phyloP scores from a whole-genome alignment of 192 early-diverging fungal species.

The Lobosporangium transversale region DNA sequence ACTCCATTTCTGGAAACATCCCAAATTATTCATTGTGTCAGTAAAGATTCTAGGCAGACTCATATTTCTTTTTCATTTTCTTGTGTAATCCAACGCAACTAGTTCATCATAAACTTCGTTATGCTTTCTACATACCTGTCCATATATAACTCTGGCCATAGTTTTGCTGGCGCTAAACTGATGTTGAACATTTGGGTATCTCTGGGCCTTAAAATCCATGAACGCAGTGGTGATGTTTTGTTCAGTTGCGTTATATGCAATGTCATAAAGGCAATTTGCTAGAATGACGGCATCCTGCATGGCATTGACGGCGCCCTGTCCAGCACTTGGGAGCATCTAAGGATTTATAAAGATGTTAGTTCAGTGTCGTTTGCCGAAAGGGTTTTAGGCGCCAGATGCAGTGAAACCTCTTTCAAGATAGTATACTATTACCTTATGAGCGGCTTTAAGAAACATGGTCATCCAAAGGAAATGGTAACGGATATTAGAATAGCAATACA shows the following conservation, averaged over 20 bases:
- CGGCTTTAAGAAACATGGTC: slow-evolving; percentile 11
- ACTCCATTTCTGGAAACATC: slow-evolving; percentile 16
- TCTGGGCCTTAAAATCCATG: slow-evolving; percentile 21
- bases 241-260: neutral
- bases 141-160: slow-evolving; percentile 17
- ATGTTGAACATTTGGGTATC: slow-evolving; percentile 21
- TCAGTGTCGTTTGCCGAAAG: no score
- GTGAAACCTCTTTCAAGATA: no score
- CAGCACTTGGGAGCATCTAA: slow-evolving; percentile 34
- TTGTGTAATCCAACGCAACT: no score
- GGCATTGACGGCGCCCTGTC: slow-evolving; percentile 40
- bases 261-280: slow-evolving; percentile 28
- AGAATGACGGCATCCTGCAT: slow-evolving; percentile 37
- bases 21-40: no score
- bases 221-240: slow-evolving; percentile 16
- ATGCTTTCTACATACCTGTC: slow-evolving; percentile 1
- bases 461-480: neutral
- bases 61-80: neutral
- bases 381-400: no score
- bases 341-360: no score
- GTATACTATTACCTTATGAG: slow-evolving; percentile 38
- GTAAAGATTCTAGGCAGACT: neutral
- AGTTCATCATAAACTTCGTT: no score
- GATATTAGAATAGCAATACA: neutral
- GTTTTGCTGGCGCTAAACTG: slow-evolving; percentile 26